Evolutionary conservation across 129 eudicot genomes (phyloP).

Genomic region (Chrysanthemum lavandulifolium): DNA sequence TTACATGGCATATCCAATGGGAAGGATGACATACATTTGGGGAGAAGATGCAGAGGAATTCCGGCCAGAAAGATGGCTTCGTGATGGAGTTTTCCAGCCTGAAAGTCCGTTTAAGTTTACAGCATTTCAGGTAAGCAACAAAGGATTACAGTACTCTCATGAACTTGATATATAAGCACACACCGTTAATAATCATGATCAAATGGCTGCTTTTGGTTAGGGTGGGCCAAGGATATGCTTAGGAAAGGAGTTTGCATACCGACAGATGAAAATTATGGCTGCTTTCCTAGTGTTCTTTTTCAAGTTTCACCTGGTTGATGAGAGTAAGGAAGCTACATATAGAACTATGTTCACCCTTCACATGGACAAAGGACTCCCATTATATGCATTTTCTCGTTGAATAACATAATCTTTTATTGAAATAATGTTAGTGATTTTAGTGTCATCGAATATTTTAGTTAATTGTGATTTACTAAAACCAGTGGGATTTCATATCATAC

Average conservation of each 20-base stretch:
- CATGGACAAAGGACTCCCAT: constrained; percentile 8
- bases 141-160: neutral
- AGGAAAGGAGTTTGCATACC: constrained; percentile 13
- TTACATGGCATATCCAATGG: constrained; percentile 56
- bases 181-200: neutral
- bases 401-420: neutral
- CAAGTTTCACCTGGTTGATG: constrained; percentile 9
- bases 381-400: neutral
- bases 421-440: no score
- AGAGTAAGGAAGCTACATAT: constrained; percentile 9
- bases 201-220: constrained; percentile 8
- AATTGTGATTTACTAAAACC: no score
- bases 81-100: constrained; percentile 38
- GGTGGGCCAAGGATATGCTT: constrained; percentile 19
- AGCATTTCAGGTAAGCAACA: constrained; percentile 45
- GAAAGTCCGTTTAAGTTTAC: constrained; percentile 29
- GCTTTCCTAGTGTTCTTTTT: neutral
- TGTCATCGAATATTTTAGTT: no score
- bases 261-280: constrained; percentile 14
- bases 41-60: constrained; percentile 57
- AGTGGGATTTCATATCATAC: no score
- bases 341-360: constrained; percentile 15
- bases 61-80: constrained; percentile 59
- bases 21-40: constrained; percentile 61
- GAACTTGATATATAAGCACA: constrained; percentile 1